phyloP scores from a whole-genome alignment of 768 basidiomycete species.

The Agaricus subrufescens region DNA sequence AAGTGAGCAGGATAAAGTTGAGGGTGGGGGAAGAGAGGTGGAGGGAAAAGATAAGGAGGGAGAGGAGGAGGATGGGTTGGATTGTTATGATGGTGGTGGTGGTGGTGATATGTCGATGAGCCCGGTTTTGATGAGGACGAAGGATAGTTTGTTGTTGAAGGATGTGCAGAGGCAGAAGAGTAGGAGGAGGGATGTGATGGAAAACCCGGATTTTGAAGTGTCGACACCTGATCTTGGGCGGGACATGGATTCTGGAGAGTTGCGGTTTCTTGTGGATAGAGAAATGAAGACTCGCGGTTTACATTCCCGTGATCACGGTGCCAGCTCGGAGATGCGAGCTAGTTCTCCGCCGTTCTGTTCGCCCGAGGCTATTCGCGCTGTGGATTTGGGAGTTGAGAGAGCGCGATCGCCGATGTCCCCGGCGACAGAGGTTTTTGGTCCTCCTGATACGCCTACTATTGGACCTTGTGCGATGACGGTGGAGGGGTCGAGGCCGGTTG shows the following conservation, averaged over 20 bases:
- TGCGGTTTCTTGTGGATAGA: not conserved
- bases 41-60: too few species aligned
- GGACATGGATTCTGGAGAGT: not conserved
- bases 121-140: conserved; percentile 1
- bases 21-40: too few species aligned
- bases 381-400: too few species aligned
- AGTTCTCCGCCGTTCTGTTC: not conserved
- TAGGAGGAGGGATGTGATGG: not conserved
- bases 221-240: not conserved
- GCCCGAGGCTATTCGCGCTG: not conserved
- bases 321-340: not conserved
- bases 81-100: not conserved
- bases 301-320: not conserved
- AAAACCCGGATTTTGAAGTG: not conserved
- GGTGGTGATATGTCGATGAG: not conserved
- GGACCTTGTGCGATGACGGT: not conserved
- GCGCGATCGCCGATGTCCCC: not conserved
- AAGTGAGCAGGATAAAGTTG: not conserved
- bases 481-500: not conserved
- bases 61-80: too few species aligned
- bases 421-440: not conserved
- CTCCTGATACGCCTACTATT: conserved; percentile 2
- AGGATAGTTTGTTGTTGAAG: conserved; percentile 3
- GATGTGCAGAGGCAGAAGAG: not conserved
- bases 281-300: not conserved